Evolutionary conservation across 257 asterid species (phyloP).

Genomic region (Solanum etuberosum): DNA sequence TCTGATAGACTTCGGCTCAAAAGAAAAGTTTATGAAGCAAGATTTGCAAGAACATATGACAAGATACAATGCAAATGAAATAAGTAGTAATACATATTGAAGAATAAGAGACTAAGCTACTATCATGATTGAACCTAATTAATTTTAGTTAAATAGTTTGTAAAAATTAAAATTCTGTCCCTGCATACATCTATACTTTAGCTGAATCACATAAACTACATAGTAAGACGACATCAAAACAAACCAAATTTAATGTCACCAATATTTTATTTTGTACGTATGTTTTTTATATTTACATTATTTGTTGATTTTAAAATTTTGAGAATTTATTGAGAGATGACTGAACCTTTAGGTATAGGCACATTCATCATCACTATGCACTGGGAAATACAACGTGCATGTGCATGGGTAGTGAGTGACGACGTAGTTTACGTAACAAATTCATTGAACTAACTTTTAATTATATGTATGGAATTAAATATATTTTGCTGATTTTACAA

Average conservation of each 20-base stretch:
- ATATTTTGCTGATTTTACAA: background rate
- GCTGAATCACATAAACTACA: background rate
- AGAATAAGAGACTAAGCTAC: background rate
- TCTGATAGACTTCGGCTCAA: background rate
- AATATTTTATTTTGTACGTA: background rate
- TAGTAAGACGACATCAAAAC: background rate
- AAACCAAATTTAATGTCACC: background rate
- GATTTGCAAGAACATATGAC: background rate
- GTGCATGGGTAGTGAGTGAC: conserved; percentile 1
- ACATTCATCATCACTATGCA: background rate
- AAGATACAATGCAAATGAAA: background rate
- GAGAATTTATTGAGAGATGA: background rate
- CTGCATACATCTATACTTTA: background rate
- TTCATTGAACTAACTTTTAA: background rate
- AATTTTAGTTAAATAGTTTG: background rate
- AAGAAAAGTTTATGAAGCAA: fast-evolving
- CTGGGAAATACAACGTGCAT: background rate
- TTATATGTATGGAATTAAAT: background rate
- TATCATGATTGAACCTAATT: background rate
- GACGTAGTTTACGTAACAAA: background rate
- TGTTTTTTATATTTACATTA: background rate
- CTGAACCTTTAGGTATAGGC: background rate
- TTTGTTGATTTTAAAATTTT: background rate
- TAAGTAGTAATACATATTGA: background rate
- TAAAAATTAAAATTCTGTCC: background rate